Base-by-base conservation (phyloP, 1,139 yeast species). In the Sugiyamaella novakii region DNA sequence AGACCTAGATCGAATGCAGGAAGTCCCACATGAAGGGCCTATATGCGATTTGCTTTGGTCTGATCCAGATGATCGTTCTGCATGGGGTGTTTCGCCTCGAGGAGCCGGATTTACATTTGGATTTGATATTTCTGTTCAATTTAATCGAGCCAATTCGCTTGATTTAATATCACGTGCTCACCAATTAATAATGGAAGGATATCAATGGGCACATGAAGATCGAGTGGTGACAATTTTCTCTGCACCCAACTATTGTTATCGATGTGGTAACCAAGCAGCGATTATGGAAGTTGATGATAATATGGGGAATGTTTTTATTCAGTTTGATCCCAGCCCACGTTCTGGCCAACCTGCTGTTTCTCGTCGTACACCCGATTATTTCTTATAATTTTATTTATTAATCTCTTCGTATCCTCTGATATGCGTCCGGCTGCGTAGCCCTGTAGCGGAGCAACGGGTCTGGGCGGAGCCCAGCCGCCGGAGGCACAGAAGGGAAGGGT, bases 201-300 rank as follows among this genome's bases (percentile, higher is more conserved):
- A 51, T 77, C 86, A 59, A 84, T 88, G 55, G 73, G 56, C 69
- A 27, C 73, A 69, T 54, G 72, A 68, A 47, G 70, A 87, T 68
- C 79, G 81, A 54, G 89, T 88, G 52, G 95, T 87, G 30, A 92
- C 98, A 11, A 94, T 92, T 45, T 92, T 95, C 77, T 82, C 92
- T 44, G 98, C 98, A 2, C 98, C 98, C 21, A 92, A 92, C 70
- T 92, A 92, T 69, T 92, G 96, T 69, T 92, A 87, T 68, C 77
- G 98, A 72, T 92, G 98, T 75, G 98, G 98, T 63, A 92, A 92
- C 73, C 97, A 91, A 72, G 98, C 98, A 29, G 98, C 98, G 38
- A 89, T 92, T 60, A 89, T 92, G 96, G 98, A 92, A 72, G 96
- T 92, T 56, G 98, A 91, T 69, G 98, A 73, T 50, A 59, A 62